A percentile compares a stretch with the other conserved stretches of the same genome.
These are phyloP conservation scores for Ceratobasidium sp. DNA, from an alignment of 1,284 basidiomycete genomes.

Conservation along the genomic window DNA sequence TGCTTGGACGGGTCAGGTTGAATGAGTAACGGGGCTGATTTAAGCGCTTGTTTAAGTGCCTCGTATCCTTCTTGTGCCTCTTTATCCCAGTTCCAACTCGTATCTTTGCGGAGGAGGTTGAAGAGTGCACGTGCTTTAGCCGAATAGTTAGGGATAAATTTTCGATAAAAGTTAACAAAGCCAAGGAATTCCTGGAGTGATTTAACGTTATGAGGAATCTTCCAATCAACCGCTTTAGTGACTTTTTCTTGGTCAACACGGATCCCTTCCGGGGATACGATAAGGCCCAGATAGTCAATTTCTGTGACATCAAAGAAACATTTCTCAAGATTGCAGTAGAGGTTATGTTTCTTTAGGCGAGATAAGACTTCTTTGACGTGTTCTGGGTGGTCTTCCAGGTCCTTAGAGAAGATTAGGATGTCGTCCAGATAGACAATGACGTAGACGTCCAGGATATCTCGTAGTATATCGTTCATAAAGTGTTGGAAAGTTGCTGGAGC, in stretches of 20 bases:
- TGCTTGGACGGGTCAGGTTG: slow-evolving; percentile 3
- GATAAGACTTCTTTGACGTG: slow-evolving; percentile 29
- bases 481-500: slow-evolving; percentile 34
- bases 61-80: slow-evolving; percentile 53
- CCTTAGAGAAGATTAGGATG: slow-evolving; percentile 33
- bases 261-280: neutral
- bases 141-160: no score
- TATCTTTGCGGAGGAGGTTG: slow-evolving; percentile 51
- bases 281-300: neutral
- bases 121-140: no score
- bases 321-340: slow-evolving; percentile 19
- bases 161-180: slow-evolving; percentile 57
- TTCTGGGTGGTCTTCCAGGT: slow-evolving; percentile 12
- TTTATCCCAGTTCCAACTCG: slow-evolving; percentile 47
- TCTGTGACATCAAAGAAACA: neutral
- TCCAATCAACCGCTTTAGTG: slow-evolving; percentile 54
- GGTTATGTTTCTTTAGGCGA: slow-evolving; percentile 12
- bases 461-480: slow-evolving; percentile 26
- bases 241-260: slow-evolving; percentile 56
- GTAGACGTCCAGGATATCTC: neutral
- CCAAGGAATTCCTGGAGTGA: slow-evolving; percentile 56
- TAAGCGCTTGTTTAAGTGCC: slow-evolving; percentile 49
- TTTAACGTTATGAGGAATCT: slow-evolving; percentile 51
- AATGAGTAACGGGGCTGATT: slow-evolving; percentile 4
- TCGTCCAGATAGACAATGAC: slow-evolving; percentile 26